These are phyloP conservation scores for Gossypium aridum DNA, from an alignment of 441 rosid species.

Conservation along the genomic window DNA sequence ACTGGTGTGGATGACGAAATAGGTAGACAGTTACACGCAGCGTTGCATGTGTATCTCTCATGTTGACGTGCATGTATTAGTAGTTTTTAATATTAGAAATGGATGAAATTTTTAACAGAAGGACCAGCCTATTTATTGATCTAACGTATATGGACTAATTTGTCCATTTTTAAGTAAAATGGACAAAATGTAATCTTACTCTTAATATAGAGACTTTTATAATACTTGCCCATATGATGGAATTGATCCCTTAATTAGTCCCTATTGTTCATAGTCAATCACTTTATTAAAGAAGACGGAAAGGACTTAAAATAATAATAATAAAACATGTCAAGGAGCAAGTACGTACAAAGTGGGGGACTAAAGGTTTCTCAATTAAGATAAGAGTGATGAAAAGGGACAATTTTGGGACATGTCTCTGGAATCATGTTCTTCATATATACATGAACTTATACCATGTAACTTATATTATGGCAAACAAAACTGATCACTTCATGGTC, in stretches of 20 bases:
- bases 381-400: not conserved
- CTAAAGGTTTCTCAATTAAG: slow-evolving; percentile 2
- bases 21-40: no score
- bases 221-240: not conserved
- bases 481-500: not conserved
- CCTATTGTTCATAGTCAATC: slow-evolving; percentile 1
- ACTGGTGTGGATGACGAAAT: no score
- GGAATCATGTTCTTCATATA: not conserved
- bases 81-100: no score
- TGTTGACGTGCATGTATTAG: no score
- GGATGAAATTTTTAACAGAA: no score
- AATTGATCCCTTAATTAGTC: slow-evolving; percentile 1
- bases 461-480: not conserved
- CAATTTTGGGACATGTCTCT: not conserved
- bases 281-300: slow-evolving; percentile 17
- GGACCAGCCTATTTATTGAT: no score
- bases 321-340: slow-evolving; percentile 3
- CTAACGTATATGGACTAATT: no score
- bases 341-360: not conserved
- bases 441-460: not conserved
- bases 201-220: not conserved
- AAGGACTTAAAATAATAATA: not conserved
- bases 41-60: no score
- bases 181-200: no score
- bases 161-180: no score